Conservation (phyloP, 768 basidiomycete species). For the Amanita thiersii region DNA sequence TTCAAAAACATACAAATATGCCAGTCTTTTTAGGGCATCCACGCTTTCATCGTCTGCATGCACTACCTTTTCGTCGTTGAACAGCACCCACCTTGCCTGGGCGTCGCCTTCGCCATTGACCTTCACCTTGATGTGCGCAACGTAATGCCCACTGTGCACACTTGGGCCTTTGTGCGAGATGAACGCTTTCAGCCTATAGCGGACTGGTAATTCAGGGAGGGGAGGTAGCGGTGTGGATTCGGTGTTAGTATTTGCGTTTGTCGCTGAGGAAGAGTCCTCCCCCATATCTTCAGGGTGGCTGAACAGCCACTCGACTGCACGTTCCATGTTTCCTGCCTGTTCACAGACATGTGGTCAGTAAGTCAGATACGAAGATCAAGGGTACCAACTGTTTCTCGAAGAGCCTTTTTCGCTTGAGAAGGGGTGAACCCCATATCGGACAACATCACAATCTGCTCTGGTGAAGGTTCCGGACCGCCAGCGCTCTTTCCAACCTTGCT, state of each 20-base stretch:
- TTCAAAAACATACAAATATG: conserved; percentile 94
- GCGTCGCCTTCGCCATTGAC: conserved; percentile 30
- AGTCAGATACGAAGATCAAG: background rate
- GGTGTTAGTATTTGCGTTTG: conserved; percentile 12
- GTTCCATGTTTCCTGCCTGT: conserved; percentile 68
- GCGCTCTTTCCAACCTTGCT: conserved; percentile 14
- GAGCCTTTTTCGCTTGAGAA: conserved; percentile 79
- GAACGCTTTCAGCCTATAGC: conserved; percentile 83
- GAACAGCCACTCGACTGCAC: conserved; percentile 95
- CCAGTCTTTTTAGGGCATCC: conserved; percentile 69
- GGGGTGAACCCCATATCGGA: conserved; percentile 89
- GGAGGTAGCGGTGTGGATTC: background rate
- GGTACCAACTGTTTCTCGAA: conserved; percentile 70
- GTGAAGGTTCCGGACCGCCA: conserved; percentile 45
- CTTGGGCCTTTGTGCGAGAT: conserved; percentile 96
- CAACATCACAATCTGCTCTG: conserved; percentile 67
- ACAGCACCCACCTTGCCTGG: conserved; percentile 68
- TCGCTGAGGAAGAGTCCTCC: conserved; percentile 27
- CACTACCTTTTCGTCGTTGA: conserved; percentile 96
- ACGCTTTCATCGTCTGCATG: conserved; percentile 81
- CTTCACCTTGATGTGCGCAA: conserved; percentile 53
- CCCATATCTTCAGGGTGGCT: conserved; percentile 85
- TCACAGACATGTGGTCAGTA: background rate
- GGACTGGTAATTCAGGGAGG: conserved; percentile 47
- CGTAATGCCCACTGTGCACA: conserved; percentile 92